These are phyloP conservation scores for Pisolithus albus DNA, from an alignment of 768 basidiomycete species.

Conservation along the genomic window DNA sequence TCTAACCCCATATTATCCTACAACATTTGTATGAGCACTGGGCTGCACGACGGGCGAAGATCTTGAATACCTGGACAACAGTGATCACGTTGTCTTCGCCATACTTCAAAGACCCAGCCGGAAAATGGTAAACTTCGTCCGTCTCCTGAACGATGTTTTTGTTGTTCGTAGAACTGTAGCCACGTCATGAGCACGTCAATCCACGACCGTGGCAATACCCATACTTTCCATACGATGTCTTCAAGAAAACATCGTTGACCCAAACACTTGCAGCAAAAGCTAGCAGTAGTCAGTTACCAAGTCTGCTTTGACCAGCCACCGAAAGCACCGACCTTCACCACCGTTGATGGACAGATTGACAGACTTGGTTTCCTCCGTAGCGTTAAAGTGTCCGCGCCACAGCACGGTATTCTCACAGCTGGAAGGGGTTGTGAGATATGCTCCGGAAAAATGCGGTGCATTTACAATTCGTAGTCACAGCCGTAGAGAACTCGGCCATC, in stretches of 20 bases:
- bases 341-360: conserved; percentile 78
- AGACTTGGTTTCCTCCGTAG: conserved; percentile 51
- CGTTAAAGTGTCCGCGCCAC: conserved; percentile 76
- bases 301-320: background rate
- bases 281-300: background rate
- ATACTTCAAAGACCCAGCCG: conserved; percentile 41
- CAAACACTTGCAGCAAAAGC: conserved; percentile 82
- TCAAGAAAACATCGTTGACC: conserved; percentile 67
- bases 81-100: conserved; percentile 70
- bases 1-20: conserved; percentile 80
- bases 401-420: conserved; percentile 81
- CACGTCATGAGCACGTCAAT: background rate
- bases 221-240: conserved; percentile 70
- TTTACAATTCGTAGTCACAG: conserved; percentile 82
- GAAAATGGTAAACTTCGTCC: conserved; percentile 61
- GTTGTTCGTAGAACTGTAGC: conserved; percentile 59
- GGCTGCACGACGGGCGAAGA: background rate
- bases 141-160: conserved; percentile 54
- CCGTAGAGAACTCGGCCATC: conserved; percentile 77
- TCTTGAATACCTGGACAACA: conserved; percentile 53
- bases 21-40: conserved; percentile 2
- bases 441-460: conserved; percentile 4
- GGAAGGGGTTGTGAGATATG: background rate
- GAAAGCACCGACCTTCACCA: conserved; percentile 50
- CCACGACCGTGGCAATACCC: conserved; percentile 13